Percentiles rank a stretch among this genome's conserved stretches.
These are phyloP conservation scores for Skeletonema marinoi DNA, from an alignment of 108 stramenopile genomes.

Conservation along the genomic window DNA sequence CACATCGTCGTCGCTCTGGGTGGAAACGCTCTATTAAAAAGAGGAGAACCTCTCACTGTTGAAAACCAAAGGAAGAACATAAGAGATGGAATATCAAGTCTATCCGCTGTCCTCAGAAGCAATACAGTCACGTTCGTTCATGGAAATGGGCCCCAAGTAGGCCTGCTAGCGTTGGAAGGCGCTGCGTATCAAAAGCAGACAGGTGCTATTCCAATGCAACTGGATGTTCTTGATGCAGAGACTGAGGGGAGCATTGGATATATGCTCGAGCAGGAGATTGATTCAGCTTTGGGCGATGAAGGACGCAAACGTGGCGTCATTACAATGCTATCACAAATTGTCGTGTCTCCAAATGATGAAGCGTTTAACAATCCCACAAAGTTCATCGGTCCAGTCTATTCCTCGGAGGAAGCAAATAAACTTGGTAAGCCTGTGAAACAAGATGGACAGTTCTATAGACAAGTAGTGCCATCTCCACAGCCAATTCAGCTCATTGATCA, in stretches of 20 bases:
- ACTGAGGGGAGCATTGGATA: slow-evolving; percentile 57
- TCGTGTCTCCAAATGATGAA: slow-evolving; percentile 40
- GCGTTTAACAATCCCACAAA: slow-evolving; percentile 51
- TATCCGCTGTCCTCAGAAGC: slow-evolving; percentile 6
- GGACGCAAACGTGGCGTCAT: slow-evolving; percentile 37
- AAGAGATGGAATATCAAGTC: slow-evolving; percentile 17
- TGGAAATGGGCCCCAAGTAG: slow-evolving; percentile 49
- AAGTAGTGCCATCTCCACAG: slow-evolving; percentile 24
- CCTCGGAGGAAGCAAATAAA: slow-evolving; percentile 23
- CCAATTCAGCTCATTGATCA: slow-evolving; percentile 29
- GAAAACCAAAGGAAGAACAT: slow-evolving; percentile 37
- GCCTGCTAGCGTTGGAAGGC: slow-evolving; percentile 33
- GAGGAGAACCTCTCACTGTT: slow-evolving; percentile 23
- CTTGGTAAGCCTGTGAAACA: slow-evolving; percentile 35
- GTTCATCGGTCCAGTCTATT: slow-evolving; percentile 46
- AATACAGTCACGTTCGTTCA: slow-evolving; percentile 38
- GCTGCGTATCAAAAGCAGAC: slow-evolving; percentile 40
- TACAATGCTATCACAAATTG: slow-evolving; percentile 43
- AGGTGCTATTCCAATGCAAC: slow-evolving; percentile 19
- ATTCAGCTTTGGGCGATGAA: slow-evolving; percentile 15
- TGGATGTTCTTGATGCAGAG: slow-evolving; percentile 53
- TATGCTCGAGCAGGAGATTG: slow-evolving; percentile 45
- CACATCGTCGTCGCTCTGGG: slow-evolving; percentile 40
- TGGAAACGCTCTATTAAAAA: slow-evolving; percentile 38
- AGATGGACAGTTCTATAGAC: slow-evolving; percentile 31